Evolutionary conservation across 1,139 yeast species (phyloP).

Genomic region (Pneumocystis murina): DNA sequence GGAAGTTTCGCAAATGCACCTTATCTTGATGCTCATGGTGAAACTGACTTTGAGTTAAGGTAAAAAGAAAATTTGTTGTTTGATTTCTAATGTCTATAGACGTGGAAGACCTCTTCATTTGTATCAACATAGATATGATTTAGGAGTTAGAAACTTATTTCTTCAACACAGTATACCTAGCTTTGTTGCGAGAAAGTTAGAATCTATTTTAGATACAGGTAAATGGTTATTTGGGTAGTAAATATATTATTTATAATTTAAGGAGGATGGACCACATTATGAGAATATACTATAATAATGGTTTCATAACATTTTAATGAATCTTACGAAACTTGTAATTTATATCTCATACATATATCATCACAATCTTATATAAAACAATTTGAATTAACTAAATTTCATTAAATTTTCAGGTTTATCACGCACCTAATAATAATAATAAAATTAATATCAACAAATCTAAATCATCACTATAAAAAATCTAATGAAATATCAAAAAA

Average conservation of each 20-base stretch:
- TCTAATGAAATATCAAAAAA: not conserved
- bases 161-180: constrained; percentile 67
- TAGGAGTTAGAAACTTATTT: constrained; percentile 56
- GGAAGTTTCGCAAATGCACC: constrained; percentile 84
- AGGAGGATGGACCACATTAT: not conserved
- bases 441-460: not conserved
- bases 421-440: too few relatives aligned
- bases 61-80: constrained; percentile 1
- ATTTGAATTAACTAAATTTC: not conserved
- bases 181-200: constrained; percentile 48
- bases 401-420: not conserved
- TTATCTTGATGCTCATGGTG: constrained; percentile 76
- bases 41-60: constrained; percentile 51
- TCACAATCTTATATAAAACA: not conserved
- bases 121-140: constrained; percentile 48
- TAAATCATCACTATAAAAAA: too few relatives aligned
- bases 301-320: not conserved
- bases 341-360: not conserved
- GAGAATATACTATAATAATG: not conserved
- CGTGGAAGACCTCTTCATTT: constrained; percentile 60
- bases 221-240: not conserved
- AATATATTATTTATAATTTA: not conserved
- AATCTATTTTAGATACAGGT: not conserved
- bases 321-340: not conserved
- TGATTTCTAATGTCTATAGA: constrained; percentile 22